Evolutionary conservation across 192 early-diverging fungal species (phyloP), one percentile per base, ranked within the genome.

Genomic region (Podila clonocystis): DNA sequence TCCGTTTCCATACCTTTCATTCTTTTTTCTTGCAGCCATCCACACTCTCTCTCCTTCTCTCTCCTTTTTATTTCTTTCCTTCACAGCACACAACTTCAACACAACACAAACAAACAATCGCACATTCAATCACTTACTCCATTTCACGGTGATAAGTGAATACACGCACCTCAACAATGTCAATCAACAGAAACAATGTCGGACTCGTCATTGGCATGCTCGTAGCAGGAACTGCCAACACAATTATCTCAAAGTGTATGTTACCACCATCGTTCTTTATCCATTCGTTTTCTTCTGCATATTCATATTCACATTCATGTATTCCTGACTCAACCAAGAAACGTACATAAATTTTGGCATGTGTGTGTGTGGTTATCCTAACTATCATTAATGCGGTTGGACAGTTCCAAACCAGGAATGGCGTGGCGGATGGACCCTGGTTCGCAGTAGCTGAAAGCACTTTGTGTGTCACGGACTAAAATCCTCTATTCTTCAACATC

Each of bases 401-500:
- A 45, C 41, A 45, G 41, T 45, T 45, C 15, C 15, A 45, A 45
- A 15, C 41, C 41, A 45, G 41, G 41, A 45, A 45, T 45, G 41
- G 15, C 17, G 41, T 45, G 41, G 41, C 9, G 34, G 41, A 45
- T 45, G 41, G 41, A 45, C 41, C 11, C 41, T 45, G 41, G 11
- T 45, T 17, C 13, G 4, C 15, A 4, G 41, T 45, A 45, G 17
- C 41, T 45, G 41, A 45, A 12, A 15, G 41, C 0, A 45, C 41
- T 12, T 15, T 45, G 41, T 45, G 19, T 61, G 24, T 30, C 59
- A 61, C 58, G 5, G 13, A 61, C 17, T 84, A 74, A 87, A 82
- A 62, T 85, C 58, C 72, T 72, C 83, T 95, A 94, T 83, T 95
- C 94, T 30, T 88, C 95, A 65, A 85, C 95, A 62, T 94, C 92